phyloP scores from a whole-genome alignment of 2,329 filamentous ascomycete species.

The Zelopaecilomyces penicillatus region DNA sequence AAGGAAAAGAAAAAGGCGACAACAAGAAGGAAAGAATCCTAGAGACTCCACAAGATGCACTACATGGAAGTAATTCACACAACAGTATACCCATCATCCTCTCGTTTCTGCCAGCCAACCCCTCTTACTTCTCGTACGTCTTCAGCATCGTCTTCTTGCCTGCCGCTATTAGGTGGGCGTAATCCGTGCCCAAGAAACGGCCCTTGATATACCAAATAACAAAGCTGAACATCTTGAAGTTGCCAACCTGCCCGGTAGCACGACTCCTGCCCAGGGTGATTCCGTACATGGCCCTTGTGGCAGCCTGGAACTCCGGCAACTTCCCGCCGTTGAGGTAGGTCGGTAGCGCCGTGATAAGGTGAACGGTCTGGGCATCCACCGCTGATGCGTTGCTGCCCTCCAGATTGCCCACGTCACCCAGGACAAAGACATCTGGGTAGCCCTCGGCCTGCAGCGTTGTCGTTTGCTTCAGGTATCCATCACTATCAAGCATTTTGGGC shows the following conservation, averaged over 20 bases:
- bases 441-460: slow-evolving; percentile 26
- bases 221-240: slow-evolving; percentile 28
- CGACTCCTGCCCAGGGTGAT: slow-evolving; percentile 32
- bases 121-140: slow-evolving; percentile 24
- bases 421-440: slow-evolving; percentile 33
- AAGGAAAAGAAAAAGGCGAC: no score
- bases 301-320: slow-evolving; percentile 22
- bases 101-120: background rate
- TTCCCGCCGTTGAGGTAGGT: slow-evolving; percentile 22
- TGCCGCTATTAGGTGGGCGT: slow-evolving; percentile 19
- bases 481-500: slow-evolving; percentile 24
- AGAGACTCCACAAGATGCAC: no score
- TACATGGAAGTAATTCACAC: no score
- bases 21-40: no score
- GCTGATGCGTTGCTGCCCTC: slow-evolving; percentile 24
- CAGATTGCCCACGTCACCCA: slow-evolving; percentile 36
- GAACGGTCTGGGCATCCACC: slow-evolving; percentile 24
- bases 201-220: slow-evolving; percentile 32
- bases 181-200: slow-evolving; percentile 28
- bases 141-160: slow-evolving; percentile 25
- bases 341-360: slow-evolving; percentile 27
- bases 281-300: slow-evolving; percentile 22
- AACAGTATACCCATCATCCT: no score
- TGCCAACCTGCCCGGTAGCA: slow-evolving; percentile 30
- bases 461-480: slow-evolving; percentile 29